A percentile compares a stretch with the other conserved stretches of the same genome.
Conservation (phyloP, 2,329 filamentous ascomycete genomes). For the Trichoderma sp. region DNA sequence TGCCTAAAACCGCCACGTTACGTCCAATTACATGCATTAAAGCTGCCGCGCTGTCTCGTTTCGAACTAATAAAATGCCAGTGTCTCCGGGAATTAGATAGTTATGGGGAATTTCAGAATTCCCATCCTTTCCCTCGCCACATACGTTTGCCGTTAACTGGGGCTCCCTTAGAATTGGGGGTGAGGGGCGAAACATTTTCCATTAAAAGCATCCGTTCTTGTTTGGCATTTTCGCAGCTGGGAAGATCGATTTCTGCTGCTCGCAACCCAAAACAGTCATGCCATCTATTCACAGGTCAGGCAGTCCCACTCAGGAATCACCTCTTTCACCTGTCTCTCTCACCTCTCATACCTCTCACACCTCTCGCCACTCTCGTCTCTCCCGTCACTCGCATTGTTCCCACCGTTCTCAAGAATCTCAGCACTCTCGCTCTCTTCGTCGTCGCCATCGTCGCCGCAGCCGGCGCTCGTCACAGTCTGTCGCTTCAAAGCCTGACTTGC, state of each 20-base stretch:
- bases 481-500: slow-evolving; percentile 29
- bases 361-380: neutral
- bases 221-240: neutral
- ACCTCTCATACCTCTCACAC: neutral
- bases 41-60: neutral
- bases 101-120: slow-evolving; percentile 9
- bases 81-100: neutral
- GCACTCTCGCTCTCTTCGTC: neutral
- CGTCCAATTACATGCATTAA: neutral
- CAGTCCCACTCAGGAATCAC: slow-evolving; percentile 19
- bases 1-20: neutral
- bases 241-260: neutral
- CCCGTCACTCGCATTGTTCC: neutral
- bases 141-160: neutral
- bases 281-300: slow-evolving; percentile 18
- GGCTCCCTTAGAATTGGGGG: neutral
- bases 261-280: slow-evolving; percentile 17
- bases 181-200: neutral
- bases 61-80: neutral
- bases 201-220: slow-evolving; percentile 1
- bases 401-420: neutral
- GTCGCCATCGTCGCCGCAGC: neutral
- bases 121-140: slow-evolving; percentile 19
- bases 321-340: neutral
- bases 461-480: neutral